Conservation (phyloP, 1,284 basidiomycete genomes). For the Baeospora myosura region DNA sequence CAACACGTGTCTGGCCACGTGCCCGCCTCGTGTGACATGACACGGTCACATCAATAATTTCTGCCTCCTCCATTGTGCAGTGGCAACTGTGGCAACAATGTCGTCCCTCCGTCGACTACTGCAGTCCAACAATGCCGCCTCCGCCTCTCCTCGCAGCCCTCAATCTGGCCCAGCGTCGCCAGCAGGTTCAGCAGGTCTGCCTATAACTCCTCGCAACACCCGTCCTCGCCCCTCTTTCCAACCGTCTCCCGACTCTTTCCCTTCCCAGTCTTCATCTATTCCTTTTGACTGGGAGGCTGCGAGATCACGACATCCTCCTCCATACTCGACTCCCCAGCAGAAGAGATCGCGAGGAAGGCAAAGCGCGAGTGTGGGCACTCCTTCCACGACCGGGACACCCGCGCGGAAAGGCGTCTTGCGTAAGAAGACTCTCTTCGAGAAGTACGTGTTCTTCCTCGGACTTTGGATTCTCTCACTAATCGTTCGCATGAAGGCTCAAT, state of each 20-base stretch:
- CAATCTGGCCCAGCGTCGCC: conserved; percentile 17
- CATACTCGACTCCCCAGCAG: conserved; percentile 54
- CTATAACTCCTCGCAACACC: conserved; percentile 31
- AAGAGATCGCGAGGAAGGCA: conserved; percentile 28
- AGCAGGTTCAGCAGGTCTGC: conserved; percentile 16
- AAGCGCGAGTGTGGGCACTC: conserved; percentile 32
- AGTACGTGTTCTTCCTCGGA: conserved; percentile 31
- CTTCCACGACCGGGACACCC: conserved; percentile 25
- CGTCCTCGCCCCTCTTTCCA: conserved; percentile 36
- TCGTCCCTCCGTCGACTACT: conserved; percentile 45
- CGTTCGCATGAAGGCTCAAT: conserved; percentile 35
- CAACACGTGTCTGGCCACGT: too few relatives aligned
- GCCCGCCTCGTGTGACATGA: too few relatives aligned
- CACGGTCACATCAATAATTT: too few relatives aligned
- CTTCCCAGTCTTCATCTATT: conserved; percentile 61
- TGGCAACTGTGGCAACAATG: background rate
- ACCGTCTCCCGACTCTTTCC: conserved; percentile 51
- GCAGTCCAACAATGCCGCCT: conserved; percentile 33
- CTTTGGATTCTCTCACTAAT: conserved; percentile 5
- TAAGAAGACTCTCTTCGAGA: conserved; percentile 55
- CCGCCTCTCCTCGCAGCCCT: conserved; percentile 29
- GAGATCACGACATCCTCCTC: conserved; percentile 53
- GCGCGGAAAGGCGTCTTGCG: conserved; percentile 46
- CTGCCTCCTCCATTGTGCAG: conserved; percentile 9
- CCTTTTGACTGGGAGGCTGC: conserved; percentile 83